Evolutionary conservation across 2,329 filamentous ascomycete species (phyloP), one percentile per base, ranked within the genome.

Genomic region (Hypomyces rosellus): DNA sequence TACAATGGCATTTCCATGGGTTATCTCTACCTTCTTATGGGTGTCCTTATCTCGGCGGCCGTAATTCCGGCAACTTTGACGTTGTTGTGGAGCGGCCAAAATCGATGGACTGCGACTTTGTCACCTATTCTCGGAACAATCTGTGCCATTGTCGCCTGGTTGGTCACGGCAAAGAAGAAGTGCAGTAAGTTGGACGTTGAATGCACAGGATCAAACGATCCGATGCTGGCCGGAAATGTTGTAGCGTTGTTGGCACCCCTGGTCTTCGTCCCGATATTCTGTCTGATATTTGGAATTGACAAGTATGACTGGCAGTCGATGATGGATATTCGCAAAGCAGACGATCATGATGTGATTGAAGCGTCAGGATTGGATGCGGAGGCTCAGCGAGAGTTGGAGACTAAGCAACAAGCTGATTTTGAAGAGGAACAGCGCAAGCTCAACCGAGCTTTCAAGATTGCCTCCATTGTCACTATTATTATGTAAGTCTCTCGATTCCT

Each of bases 11-110:
- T 96, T 54, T 85, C 81, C 11, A 93, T 96, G 88, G 90, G 89
- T 11, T 95, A 91, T 61, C 75, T 95, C 3, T 95, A 95, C 63
- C 73, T 95, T 1, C 80, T 95, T 63, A 96, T 96, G 90, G 91
- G 90, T 7, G 87, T 90, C 46, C 88, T 96, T 61, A 93, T 96
- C 63, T 89, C 85, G 0, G 82, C 87, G 0, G 90, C 89, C 3
- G 89, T 95, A 3, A 77, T 96, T 12, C 90, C 91, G 0, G 88
- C 89, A 0, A 85, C 88, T 0, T 72, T 95, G 55, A 88, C 89
- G 0, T 77, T 96, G 0, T 75, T 90, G 52, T 96, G 89, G 89
- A 80, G 79, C 45, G 81, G 85, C 2, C 89, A 95, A 65, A 89
- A 88, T 59, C 81, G 80, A 71, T 80, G 80, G 61, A 86, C 87